phyloP scores from a whole-genome alignment of 345 rosid species.

The Clarkia xantiana region DNA sequence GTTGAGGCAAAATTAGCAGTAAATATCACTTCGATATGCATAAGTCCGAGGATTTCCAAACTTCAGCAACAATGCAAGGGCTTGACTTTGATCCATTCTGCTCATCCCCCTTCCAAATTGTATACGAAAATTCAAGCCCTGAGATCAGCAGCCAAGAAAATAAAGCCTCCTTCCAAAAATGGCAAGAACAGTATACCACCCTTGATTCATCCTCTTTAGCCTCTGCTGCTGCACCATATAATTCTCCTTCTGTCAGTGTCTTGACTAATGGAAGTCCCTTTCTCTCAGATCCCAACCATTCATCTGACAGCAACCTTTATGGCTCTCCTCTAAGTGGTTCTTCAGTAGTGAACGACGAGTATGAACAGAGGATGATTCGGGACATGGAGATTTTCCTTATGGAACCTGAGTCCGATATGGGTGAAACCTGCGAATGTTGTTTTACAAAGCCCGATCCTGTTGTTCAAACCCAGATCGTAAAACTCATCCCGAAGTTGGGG shows the following conservation, averaged over 20 bases:
- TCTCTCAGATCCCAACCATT: constrained; percentile 49
- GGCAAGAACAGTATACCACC: constrained; percentile 50
- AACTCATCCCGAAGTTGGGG: constrained; percentile 43
- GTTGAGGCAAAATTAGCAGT: too few relatives aligned
- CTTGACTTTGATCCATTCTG: constrained; percentile 20
- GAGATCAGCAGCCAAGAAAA: constrained; percentile 31
- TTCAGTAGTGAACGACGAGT: constrained; percentile 35
- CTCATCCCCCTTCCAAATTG: constrained; percentile 30
- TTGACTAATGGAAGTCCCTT: constrained; percentile 51
- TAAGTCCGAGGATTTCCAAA: constrained; percentile 49
- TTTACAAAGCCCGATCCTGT: constrained; percentile 14
- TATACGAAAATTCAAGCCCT: constrained; percentile 28
- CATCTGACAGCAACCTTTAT: constrained; percentile 25
- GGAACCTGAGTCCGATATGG: constrained; percentile 43
- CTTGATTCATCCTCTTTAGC: constrained; percentile 65
- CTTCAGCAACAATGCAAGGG: constrained; percentile 30
- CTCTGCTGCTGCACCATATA: constrained; percentile 24
- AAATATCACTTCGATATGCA: constrained; percentile 26
- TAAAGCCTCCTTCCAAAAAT: constrained; percentile 14
- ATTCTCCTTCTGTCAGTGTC: constrained; percentile 59
- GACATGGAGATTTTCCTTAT: constrained; percentile 56
- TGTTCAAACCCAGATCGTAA: constrained; percentile 22
- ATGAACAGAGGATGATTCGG: constrained; percentile 41
- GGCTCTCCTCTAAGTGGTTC: constrained; percentile 76
- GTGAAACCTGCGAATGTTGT: constrained; percentile 35